A percentile compares a stretch with the other conserved stretches of the same genome.
Evolutionary conservation across 495 filamentous ascomycete genomes (phyloP).

Genomic region (Chaetomium cochliodes): DNA sequence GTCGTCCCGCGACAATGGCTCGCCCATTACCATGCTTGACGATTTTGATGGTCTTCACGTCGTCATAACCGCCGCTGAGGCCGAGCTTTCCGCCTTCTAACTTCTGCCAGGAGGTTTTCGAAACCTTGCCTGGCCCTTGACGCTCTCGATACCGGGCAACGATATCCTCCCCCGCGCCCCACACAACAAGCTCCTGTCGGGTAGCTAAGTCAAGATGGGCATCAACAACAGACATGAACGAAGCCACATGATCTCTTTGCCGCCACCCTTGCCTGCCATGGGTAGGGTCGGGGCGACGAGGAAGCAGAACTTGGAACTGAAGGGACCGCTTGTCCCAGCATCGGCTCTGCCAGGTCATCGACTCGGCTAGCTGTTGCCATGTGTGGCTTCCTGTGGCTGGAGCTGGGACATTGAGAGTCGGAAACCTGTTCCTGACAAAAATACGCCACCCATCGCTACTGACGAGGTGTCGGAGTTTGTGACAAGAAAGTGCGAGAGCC

Average conservation of each 20-base stretch:
- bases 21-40: slow-evolving; percentile 30
- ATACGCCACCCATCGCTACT: slow-evolving; percentile 42
- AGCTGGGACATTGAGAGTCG: slow-evolving; percentile 32
- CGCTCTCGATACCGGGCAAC: slow-evolving; percentile 37
- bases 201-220: slow-evolving; percentile 34
- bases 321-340: slow-evolving; percentile 46
- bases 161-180: slow-evolving; percentile 49
- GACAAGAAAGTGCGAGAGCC: slow-evolving; percentile 35
- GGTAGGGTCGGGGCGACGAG: background rate
- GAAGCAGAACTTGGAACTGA: slow-evolving; percentile 31
- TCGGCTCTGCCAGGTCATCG: slow-evolving; percentile 43
- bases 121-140: slow-evolving; percentile 14
- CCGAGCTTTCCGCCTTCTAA: slow-evolving; percentile 32
- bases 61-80: slow-evolving; percentile 40
- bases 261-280: slow-evolving; percentile 4
- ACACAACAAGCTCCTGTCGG: slow-evolving; percentile 43
- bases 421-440: slow-evolving; percentile 44
- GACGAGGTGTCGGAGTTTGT: slow-evolving; percentile 33
- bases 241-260: background rate
- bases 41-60: slow-evolving; percentile 42
- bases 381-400: slow-evolving; percentile 20
- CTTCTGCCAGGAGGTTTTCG: slow-evolving; percentile 35
- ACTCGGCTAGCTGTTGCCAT: slow-evolving; percentile 41
- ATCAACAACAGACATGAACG: slow-evolving; percentile 43
- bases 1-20: slow-evolving; percentile 42